Evolutionary conservation across 164 flowering plant species (phyloP), one percentile per base, ranked within the genome.

Genomic region (Aristolochia contorta): DNA sequence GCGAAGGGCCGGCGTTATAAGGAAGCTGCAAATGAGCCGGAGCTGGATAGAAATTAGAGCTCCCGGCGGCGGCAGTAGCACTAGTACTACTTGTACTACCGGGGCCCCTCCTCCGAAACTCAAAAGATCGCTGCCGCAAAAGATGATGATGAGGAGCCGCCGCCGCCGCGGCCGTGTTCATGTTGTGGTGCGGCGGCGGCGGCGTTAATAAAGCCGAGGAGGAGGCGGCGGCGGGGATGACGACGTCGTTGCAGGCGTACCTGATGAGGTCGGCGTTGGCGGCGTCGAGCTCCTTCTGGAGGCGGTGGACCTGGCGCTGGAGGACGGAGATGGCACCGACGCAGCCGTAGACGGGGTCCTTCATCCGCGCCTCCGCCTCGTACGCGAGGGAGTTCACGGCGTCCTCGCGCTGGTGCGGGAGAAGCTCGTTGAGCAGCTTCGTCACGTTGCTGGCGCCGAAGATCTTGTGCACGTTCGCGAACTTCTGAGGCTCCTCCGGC

Each of bases 361-460:
- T 81, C 63, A 84, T 67, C 49, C 93, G 68, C 12, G 87, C 89
- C 64, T 86, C 89, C 20, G 89, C 93, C 68, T 86, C 93, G 25
- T 86, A 86, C 24, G 86, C 93, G 0, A 86, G 82, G 15, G 89
- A 82, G 63, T 80, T 86, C 23, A 82, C 93, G 1, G 90, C 89
- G 58, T 84, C 89, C 65, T 84, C 93, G 48, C 93, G 74, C 68
- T 82, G 93, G 47, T 81, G 82, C 0, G 83, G 82, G 22, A 47
- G 81, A 20, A 86, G 75, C 60, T 84, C 89, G 46, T 79, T 75
- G 49, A 86, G 82, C 18, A 86, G 78, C 72, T 84, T 86, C 33
- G 84, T 76, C 6, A 84, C 87, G 49, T 86, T 86, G 79, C 93
- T 86, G 12, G 89, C 93, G 0, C 93, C 93, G 52, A 86, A 86